These are phyloP conservation scores for Galerina sulciceps DNA, from an alignment of 768 basidiomycete species.

Conservation along the genomic window DNA sequence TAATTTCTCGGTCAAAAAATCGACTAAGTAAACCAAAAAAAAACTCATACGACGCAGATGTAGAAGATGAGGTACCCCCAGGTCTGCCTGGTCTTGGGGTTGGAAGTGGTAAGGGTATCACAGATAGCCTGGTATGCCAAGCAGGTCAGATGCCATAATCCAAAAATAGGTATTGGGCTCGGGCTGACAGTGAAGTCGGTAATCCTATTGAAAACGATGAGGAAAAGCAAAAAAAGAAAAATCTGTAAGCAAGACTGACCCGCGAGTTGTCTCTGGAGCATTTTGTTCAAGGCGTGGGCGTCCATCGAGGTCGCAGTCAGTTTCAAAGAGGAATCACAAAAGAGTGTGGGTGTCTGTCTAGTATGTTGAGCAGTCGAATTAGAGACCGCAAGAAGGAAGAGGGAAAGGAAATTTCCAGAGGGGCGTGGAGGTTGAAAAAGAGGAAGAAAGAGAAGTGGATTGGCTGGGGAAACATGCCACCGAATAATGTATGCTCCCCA, in stretches of 20 bases:
- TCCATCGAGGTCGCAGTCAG: slow-evolving; percentile 29
- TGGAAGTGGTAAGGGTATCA: no score
- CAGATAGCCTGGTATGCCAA: no score
- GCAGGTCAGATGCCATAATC: no score
- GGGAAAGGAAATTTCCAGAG: not conserved
- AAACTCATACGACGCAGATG: not conserved
- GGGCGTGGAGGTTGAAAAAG: not conserved
- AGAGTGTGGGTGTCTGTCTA: slow-evolving; percentile 14
- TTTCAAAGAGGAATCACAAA: slow-evolving; percentile 4
- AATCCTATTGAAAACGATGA: not conserved
- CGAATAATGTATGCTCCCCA: slow-evolving; percentile 6
- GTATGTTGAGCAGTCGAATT: no score
- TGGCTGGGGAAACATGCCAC: slow-evolving; percentile 14
- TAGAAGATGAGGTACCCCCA: not conserved
- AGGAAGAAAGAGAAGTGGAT: slow-evolving; percentile 8
- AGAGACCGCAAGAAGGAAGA: not conserved
- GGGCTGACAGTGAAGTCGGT: slow-evolving; percentile 1
- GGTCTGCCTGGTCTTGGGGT: no score
- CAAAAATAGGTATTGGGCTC: no score
- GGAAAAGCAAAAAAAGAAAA: not conserved
- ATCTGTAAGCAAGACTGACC: slow-evolving; percentile 10
- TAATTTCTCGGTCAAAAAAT: not conserved
- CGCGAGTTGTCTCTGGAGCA: slow-evolving; percentile 20
- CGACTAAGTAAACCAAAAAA: not conserved
- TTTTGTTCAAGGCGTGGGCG: slow-evolving; percentile 10